These are phyloP conservation scores for Glutinoglossum americanum DNA, from an alignment of 495 filamentous ascomycete species.

Conservation along the genomic window DNA sequence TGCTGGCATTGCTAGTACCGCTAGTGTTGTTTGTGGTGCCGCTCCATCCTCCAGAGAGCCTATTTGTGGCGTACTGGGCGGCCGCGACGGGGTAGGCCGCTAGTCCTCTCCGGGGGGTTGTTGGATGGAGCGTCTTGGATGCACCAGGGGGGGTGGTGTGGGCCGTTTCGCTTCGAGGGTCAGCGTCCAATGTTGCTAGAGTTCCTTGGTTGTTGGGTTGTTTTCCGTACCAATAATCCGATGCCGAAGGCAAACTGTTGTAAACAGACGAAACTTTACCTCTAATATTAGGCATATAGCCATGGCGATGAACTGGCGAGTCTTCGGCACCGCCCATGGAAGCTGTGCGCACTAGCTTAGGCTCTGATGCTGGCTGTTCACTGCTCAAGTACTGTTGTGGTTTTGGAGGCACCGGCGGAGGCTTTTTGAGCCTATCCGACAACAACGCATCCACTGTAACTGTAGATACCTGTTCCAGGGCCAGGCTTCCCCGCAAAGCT, in stretches of 20 bases:
- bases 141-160: neutral
- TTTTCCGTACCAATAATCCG: neutral
- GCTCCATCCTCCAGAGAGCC: conserved; percentile 9
- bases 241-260: conserved; percentile 23
- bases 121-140: conserved; percentile 4
- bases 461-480: neutral
- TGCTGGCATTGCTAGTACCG: conserved; percentile 3
- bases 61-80: conserved; percentile 20
- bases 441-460: neutral
- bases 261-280: conserved; percentile 24
- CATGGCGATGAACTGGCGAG: conserved; percentile 2
- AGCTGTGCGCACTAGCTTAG: neutral
- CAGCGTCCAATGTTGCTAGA: neutral
- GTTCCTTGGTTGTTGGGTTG: neutral
- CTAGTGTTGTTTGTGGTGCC: conserved; percentile 7
- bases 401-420: conserved; percentile 5
- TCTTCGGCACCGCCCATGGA: neutral
- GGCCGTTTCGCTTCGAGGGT: neutral
- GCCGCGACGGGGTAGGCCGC: conserved; percentile 23
- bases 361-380: neutral
- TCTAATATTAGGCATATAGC: conserved; percentile 16
- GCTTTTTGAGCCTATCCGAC: neutral
- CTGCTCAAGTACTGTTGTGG: neutral
- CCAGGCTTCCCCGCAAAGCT: neutral
- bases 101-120: conserved; percentile 17